Percentiles rank a stretch among this genome's conserved stretches.
phyloP scores from a whole-genome alignment of 1,139 yeast genomes.

The Nakaseomyces delphensis region DNA sequence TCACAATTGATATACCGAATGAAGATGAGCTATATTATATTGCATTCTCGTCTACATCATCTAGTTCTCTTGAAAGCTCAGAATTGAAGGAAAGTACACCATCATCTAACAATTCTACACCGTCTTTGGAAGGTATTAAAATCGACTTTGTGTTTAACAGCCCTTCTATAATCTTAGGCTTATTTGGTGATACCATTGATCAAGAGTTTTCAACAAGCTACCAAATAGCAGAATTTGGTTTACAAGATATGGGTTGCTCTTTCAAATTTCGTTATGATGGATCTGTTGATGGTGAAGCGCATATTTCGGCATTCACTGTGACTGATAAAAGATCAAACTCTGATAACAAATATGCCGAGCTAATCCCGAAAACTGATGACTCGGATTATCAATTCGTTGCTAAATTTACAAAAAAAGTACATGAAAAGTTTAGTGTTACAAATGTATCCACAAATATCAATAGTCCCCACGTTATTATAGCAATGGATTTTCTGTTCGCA shows the following conservation, averaged over 20 bases:
- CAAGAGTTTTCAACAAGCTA: slow-evolving; percentile 15
- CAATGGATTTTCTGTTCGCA: slow-evolving; percentile 78
- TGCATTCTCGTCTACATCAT: neutral
- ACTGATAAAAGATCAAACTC: slow-evolving; percentile 58
- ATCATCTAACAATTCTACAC: neutral
- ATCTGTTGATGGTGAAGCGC: slow-evolving; percentile 51
- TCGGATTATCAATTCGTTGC: slow-evolving; percentile 68
- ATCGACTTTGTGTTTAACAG: slow-evolving; percentile 48
- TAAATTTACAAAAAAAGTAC: slow-evolving; percentile 39
- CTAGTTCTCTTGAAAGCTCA: neutral
- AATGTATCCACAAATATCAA: slow-evolving; percentile 61
- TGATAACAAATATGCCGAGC: slow-evolving; percentile 64
- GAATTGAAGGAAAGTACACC: neutral
- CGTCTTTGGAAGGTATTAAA: slow-evolving; percentile 17
- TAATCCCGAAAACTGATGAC: slow-evolving; percentile 62
- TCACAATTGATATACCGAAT: slow-evolving; percentile 34
- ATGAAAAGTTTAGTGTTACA: slow-evolving; percentile 37
- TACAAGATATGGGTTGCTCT: slow-evolving; percentile 49
- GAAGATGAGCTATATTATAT: slow-evolving; percentile 3
- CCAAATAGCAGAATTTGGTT: slow-evolving; percentile 10
- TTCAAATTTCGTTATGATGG: slow-evolving; percentile 48
- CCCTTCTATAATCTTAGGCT: slow-evolving; percentile 55
- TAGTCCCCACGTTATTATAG: slow-evolving; percentile 71
- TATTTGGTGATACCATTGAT: slow-evolving; percentile 51
- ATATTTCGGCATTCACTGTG: slow-evolving; percentile 66